These are phyloP conservation scores for Rubus parviflorus DNA, from an alignment of 306 rosid species.

Conservation along the genomic window DNA sequence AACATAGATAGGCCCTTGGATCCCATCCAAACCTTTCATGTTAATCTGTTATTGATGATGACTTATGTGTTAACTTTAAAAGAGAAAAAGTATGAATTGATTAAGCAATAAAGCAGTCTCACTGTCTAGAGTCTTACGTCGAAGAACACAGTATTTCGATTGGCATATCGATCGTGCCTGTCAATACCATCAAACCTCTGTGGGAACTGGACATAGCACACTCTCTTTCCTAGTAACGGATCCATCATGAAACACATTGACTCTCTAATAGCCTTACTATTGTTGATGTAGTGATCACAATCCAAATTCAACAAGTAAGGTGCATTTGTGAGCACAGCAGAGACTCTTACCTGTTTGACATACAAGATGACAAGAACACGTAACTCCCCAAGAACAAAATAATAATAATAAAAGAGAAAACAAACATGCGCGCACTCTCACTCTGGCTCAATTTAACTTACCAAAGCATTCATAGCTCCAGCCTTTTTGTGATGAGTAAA, in stretches of 20 bases:
- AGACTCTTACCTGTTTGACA: slow-evolving; percentile 59
- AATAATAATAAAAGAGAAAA: neutral
- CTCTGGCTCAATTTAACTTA: slow-evolving; percentile 31
- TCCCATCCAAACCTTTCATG: slow-evolving; percentile 82
- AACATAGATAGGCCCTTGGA: slow-evolving; percentile 75
- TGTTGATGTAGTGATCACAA: slow-evolving; percentile 60
- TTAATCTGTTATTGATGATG: slow-evolving; percentile 43
- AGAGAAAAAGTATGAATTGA: slow-evolving; percentile 2
- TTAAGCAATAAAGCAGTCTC: slow-evolving; percentile 2
- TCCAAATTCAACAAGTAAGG: slow-evolving; percentile 70
- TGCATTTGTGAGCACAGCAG: slow-evolving; percentile 66
- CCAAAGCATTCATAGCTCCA: slow-evolving; percentile 73
- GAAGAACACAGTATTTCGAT: slow-evolving; percentile 44
- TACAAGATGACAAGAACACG: neutral
- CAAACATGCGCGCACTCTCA: neutral
- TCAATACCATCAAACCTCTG: slow-evolving; percentile 49
- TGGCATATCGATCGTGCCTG: slow-evolving; percentile 35
- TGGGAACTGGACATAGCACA: slow-evolving; percentile 66
- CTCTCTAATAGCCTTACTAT: slow-evolving; percentile 64
- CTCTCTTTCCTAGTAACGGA: slow-evolving; percentile 50
- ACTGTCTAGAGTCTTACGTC: slow-evolving; percentile 43
- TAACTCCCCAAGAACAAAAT: neutral
- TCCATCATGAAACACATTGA: slow-evolving; percentile 92
- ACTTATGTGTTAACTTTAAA: neutral
- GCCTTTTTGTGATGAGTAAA: slow-evolving; percentile 67